Percentiles rank a stretch among this genome's conserved stretches.
Conservation (phyloP, 176 grass and related monocot genomes). For the Oryza punctata region DNA sequence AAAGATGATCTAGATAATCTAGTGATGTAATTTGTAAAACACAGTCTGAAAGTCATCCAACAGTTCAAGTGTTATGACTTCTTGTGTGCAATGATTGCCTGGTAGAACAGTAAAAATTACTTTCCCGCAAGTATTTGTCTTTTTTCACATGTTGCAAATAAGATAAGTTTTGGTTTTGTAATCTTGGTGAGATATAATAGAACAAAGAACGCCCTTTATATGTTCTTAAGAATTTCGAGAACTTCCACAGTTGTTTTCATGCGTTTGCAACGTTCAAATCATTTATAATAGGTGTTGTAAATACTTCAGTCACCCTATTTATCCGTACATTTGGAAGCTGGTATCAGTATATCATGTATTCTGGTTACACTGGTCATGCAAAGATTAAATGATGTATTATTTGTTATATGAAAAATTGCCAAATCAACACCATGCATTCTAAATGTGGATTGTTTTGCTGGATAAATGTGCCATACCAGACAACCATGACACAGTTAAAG, state of each 20-base stretch:
- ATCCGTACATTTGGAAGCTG: too few species aligned
- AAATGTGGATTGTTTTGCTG: neutral
- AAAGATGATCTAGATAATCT: neutral
- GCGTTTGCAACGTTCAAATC: neutral
- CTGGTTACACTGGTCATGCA: conserved; percentile 9
- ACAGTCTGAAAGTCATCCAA: neutral
- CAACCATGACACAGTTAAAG: neutral
- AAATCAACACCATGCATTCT: neutral
- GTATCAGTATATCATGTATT: neutral
- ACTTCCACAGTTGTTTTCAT: neutral
- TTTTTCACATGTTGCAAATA: too few species aligned
- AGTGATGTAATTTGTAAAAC: neutral
- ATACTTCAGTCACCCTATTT: neutral
- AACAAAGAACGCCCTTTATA: neutral
- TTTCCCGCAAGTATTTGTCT: too few species aligned
- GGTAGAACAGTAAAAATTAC: too few species aligned
- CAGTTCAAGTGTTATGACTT: too few species aligned
- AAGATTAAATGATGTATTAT: conserved; percentile 10
- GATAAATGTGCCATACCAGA: neutral
- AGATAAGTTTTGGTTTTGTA: too few species aligned
- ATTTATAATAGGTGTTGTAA: neutral
- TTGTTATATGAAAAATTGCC: conserved; percentile 4
- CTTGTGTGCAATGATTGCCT: neutral
- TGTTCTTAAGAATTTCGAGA: neutral
- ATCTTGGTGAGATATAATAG: too few species aligned